A percentile compares a stretch with the other conserved stretches of the same genome.
Evolutionary conservation across 805 yeast genomes (phyloP).

Genomic region (Candida peoriensis): DNA sequence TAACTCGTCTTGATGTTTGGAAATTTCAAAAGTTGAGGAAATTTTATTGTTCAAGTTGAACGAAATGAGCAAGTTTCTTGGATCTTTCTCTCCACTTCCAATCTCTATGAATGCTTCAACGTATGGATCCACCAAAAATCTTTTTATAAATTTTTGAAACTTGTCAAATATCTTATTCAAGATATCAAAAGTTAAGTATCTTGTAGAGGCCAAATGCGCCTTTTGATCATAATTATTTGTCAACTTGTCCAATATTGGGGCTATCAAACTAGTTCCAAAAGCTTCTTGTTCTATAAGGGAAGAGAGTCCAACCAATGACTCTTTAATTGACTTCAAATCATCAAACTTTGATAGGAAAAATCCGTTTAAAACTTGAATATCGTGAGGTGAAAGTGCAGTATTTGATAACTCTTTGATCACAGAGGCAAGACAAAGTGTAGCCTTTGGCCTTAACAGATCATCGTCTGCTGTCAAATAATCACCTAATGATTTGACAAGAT

Average conservation of each 20-base stretch:
- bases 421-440: constrained; percentile 38
- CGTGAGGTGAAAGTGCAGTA: constrained; percentile 31
- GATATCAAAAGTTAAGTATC: constrained; percentile 55
- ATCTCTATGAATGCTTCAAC: constrained; percentile 58
- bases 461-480: constrained; percentile 58
- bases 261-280: constrained; percentile 33
- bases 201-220: constrained; percentile 52
- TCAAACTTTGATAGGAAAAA: constrained; percentile 66
- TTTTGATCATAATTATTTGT: constrained; percentile 47
- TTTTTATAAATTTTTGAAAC: constrained; percentile 21
- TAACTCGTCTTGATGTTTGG: constrained; percentile 52
- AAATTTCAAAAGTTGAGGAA: constrained; percentile 33
- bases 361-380: constrained; percentile 33
- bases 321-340: constrained; percentile 50
- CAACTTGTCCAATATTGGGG: constrained; percentile 33
- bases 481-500: constrained; percentile 55
- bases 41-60: constrained; percentile 52
- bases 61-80: constrained; percentile 72
- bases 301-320: constrained; percentile 49
- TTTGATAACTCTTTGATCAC: constrained; percentile 28
- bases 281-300: constrained; percentile 49
- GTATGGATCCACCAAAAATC: constrained; percentile 32
- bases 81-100: constrained; percentile 91
- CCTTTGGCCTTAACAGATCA: constrained; percentile 44
- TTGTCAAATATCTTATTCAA: constrained; percentile 32